Evolutionary conservation across 2,329 filamentous ascomycete species (phyloP).

Genomic region (Pseudopyricularia cyperi): DNA sequence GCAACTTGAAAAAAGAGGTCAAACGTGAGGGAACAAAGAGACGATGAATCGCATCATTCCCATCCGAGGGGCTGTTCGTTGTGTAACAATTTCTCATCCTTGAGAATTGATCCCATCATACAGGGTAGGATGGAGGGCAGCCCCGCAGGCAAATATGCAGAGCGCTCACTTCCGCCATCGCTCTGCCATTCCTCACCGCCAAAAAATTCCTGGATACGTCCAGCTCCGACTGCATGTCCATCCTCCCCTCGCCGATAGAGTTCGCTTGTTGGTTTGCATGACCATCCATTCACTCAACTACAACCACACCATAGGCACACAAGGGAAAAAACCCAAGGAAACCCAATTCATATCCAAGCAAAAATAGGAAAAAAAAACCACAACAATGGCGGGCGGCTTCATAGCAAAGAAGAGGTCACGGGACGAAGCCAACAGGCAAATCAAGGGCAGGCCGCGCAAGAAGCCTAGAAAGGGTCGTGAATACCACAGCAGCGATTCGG

Average conservation of each 20-base stretch:
- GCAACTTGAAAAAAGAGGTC: too few relatives aligned
- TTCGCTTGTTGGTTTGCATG: not conserved
- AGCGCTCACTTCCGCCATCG: not conserved
- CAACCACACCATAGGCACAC: not conserved
- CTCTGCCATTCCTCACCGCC: conserved; percentile 2
- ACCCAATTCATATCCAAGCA: not conserved
- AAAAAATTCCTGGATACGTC: conserved; percentile 1
- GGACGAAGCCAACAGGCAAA: conserved; percentile 17
- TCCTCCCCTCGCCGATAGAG: not conserved
- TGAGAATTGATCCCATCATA: not conserved
- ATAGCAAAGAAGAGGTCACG: conserved; percentile 18
- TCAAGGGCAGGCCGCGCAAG: conserved; percentile 30
- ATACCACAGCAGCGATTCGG: conserved; percentile 40
- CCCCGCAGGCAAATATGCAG: not conserved
- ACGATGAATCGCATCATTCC: too few relatives aligned
- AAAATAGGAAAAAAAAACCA: not conserved
- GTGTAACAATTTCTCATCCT: too few relatives aligned
- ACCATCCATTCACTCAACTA: not conserved
- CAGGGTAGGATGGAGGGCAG: not conserved
- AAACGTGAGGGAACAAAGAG: too few relatives aligned
- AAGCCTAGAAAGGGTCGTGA: conserved; percentile 33
- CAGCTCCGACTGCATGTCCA: not conserved
- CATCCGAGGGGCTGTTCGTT: too few relatives aligned
- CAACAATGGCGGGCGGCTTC: conserved; percentile 14
- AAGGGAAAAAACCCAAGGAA: not conserved